Conservation (phyloP, 768 basidiomycete species). For the Rubroboletus satanas region DNA sequence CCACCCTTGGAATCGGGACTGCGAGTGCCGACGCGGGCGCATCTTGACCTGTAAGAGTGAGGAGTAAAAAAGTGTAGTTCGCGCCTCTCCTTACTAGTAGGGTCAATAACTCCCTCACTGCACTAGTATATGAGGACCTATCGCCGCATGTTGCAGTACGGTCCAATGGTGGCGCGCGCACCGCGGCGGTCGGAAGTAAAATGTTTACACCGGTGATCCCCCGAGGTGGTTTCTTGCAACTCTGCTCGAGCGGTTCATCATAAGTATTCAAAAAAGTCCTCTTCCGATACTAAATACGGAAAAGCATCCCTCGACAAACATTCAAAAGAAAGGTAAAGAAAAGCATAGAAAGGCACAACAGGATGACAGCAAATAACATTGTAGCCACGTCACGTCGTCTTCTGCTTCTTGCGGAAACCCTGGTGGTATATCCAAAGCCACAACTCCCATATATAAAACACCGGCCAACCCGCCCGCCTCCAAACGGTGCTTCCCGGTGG, state of each 20-base stretch:
- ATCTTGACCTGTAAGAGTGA: background rate
- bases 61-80: background rate
- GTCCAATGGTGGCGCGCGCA: too few relatives aligned
- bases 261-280: background rate
- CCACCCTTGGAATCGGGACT: background rate
- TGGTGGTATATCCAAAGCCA: background rate
- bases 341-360: background rate
- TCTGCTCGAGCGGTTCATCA: too few relatives aligned
- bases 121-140: too few relatives aligned
- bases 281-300: background rate
- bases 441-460: slow-evolving; percentile 1
- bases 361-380: background rate
- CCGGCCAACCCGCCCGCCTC: slow-evolving; percentile 24
- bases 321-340: background rate
- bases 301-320: background rate
- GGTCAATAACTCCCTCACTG: background rate
- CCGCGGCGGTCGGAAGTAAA: too few relatives aligned
- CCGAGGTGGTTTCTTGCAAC: too few relatives aligned
- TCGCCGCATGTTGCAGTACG: too few relatives aligned
- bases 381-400: slow-evolving; percentile 4
- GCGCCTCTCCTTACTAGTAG: background rate
- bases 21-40: background rate
- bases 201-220: too few relatives aligned
- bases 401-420: background rate
- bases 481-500: slow-evolving; percentile 8